These are phyloP conservation scores for Monsonia emarginata DNA, from an alignment of 441 rosid species.

Conservation along the genomic window DNA sequence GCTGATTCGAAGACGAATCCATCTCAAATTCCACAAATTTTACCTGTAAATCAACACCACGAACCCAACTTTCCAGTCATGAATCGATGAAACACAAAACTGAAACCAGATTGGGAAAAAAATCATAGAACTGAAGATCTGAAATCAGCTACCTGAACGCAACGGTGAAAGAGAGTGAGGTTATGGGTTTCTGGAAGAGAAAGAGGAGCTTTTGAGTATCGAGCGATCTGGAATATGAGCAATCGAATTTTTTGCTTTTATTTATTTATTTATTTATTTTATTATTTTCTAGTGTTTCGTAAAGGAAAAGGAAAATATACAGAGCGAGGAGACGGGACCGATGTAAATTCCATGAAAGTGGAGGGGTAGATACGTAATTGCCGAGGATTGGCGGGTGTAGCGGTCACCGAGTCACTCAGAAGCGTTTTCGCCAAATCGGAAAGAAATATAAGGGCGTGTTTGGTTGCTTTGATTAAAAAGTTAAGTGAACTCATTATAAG, in stretches of 20 bases:
- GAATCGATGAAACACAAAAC: not conserved
- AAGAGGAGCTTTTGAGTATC: not conserved
- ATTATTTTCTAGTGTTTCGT: not conserved
- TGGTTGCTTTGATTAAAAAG: not conserved
- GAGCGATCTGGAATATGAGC: not conserved
- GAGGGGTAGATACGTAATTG: not conserved
- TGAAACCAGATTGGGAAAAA: not conserved
- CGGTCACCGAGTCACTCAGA: not conserved
- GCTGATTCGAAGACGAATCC: slow-evolving; percentile 49
- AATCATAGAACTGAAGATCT: not conserved
- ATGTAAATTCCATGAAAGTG: not conserved
- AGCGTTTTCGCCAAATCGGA: too few relatives aligned
- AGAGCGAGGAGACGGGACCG: not conserved
- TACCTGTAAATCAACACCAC: not conserved
- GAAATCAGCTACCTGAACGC: not conserved
- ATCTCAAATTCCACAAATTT: slow-evolving; percentile 10
- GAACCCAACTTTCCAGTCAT: not conserved
- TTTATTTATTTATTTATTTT: not conserved
- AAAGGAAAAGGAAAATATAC: not conserved
- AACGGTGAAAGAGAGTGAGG: not conserved
- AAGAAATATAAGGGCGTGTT: not conserved
- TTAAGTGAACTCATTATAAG: too few relatives aligned
- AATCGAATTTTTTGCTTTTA: not conserved
- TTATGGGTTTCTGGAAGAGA: not conserved
- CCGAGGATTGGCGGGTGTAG: not conserved